phyloP scores from a whole-genome alignment of 768 basidiomycete genomes.

The Pilatotrama ljubarskyi region DNA sequence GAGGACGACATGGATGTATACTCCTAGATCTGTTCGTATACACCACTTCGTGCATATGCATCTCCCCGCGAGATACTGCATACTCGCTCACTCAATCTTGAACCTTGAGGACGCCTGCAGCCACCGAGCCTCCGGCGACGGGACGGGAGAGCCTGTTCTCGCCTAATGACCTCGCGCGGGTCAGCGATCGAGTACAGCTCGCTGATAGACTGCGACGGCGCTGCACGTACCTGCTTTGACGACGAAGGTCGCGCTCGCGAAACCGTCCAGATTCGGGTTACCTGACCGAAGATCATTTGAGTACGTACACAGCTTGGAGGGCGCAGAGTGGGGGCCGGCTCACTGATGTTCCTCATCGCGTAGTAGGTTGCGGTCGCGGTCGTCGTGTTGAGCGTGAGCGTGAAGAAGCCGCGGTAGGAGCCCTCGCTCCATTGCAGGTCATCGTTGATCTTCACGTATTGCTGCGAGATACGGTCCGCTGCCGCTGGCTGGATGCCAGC shows the following conservation, averaged over 20 bases:
- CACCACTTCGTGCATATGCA: no score
- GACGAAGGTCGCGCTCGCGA: constrained; percentile 44
- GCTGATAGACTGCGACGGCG: background rate
- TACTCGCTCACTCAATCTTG: background rate
- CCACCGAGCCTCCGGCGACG: constrained; percentile 47
- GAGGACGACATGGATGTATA: no score
- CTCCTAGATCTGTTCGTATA: background rate
- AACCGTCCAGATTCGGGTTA: constrained; percentile 45
- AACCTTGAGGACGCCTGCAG: constrained; percentile 45
- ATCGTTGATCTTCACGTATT: constrained; percentile 42
- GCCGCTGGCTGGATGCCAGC: constrained; percentile 38
- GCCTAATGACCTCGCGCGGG: constrained; percentile 23
- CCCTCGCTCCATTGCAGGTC: constrained; percentile 64
- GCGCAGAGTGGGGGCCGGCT: constrained; percentile 19
- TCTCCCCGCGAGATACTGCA: background rate
- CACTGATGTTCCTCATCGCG: constrained; percentile 51
- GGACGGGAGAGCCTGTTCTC: constrained; percentile 50
- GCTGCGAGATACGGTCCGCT: constrained; percentile 40
- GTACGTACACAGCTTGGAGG: background rate
- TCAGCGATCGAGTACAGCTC: background rate
- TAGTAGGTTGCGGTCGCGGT: constrained; percentile 53
- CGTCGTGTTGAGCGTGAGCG: constrained; percentile 47
- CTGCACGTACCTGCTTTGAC: constrained; percentile 33
- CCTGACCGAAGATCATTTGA: constrained; percentile 27
- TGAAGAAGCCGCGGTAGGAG: constrained; percentile 60